Evolutionary conservation across 352 stramenopile genomes (phyloP), one percentile per base, ranked within the genome.

Genomic region (Phytophthora capsici): DNA sequence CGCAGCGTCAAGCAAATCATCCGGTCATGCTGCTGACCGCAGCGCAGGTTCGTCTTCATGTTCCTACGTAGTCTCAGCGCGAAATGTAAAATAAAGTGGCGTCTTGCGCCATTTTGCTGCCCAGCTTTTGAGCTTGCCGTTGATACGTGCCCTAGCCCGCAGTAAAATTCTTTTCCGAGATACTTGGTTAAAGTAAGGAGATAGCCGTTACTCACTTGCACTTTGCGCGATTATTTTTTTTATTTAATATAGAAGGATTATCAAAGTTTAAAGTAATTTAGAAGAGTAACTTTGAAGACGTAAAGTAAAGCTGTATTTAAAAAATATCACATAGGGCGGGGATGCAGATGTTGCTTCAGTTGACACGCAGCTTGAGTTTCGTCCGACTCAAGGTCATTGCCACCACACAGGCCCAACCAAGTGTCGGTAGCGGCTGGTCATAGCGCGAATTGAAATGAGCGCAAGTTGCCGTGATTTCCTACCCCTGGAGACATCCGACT

Each of bases 1-100:
- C 84, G 84, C 58, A 90, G 71, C 20, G 70, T 65, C 22, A 89
- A 62, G 46, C 66, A 78, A 37, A 91, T 63, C 17, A 78, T 46
- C 34, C 61, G 66, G 61, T 84, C 70, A 57, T 80, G 55, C 51
- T 78, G 57, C 30, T 75, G 70, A 8, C 72, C 53, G 61, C 60
- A 79, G 50, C 68, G 75, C 23, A 65, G 28, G 38, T 3, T 46
- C 3, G 26, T 67, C 25, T 37, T 63, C 30, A 55, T 69, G 14
- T 40, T 26, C 28, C 22, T 47, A n/a, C 12, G 26, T 16, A 25
- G 1, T 26, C 2, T 38, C 14, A 9, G 13, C 36, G 8, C 54
- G 57, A 59, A 59, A 57, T 54, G 43, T 62, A 69, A 66, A 74
- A 57, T 63, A 57, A 20, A 34, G 28, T 12, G 8, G 28, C 13